These are phyloP conservation scores for Paramecium bursaria DNA, from an alignment of 73 alveolate genomes.

Conservation along the genomic window DNA sequence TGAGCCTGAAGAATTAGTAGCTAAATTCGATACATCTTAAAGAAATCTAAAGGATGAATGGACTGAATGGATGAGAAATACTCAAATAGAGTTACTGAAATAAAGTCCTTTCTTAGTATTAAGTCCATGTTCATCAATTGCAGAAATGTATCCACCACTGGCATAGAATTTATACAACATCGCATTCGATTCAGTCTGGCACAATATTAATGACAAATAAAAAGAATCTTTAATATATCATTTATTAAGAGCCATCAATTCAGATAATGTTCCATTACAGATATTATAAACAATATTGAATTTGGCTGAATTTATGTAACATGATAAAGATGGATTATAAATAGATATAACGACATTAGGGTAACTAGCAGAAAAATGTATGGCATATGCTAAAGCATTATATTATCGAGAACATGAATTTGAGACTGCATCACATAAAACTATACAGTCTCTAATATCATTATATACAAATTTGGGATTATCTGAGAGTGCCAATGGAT, in stretches of 20 bases:
- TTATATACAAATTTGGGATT: constrained; percentile 85
- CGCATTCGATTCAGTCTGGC: constrained; percentile 94
- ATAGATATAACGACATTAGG: constrained; percentile 91
- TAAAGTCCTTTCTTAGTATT: constrained; percentile 91
- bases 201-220: constrained; percentile 82
- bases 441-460: constrained; percentile 57
- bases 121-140: constrained; percentile 88
- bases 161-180: constrained; percentile 92
- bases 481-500: constrained; percentile 98
- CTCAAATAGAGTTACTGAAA: constrained; percentile 83
- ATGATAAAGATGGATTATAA: constrained; percentile 89
- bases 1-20: constrained; percentile 64
- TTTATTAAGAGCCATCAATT: constrained; percentile 81
- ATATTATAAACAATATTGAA: constrained; percentile 91
- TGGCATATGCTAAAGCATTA: constrained; percentile 98
- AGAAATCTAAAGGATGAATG: constrained; percentile 81
- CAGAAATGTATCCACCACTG: constrained; percentile 91
- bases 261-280: constrained; percentile 83
- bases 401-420: constrained; percentile 95
- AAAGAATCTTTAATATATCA: constrained; percentile 80
- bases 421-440: constrained; percentile 80
- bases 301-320: constrained; percentile 96
- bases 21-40: constrained; percentile 53
- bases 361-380: constrained; percentile 94
- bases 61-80: constrained; percentile 96